Evolutionary conservation across 2,329 filamentous ascomycete genomes (phyloP), one percentile per base, ranked within the genome.

Genomic region (Niveomyces coronatus): DNA sequence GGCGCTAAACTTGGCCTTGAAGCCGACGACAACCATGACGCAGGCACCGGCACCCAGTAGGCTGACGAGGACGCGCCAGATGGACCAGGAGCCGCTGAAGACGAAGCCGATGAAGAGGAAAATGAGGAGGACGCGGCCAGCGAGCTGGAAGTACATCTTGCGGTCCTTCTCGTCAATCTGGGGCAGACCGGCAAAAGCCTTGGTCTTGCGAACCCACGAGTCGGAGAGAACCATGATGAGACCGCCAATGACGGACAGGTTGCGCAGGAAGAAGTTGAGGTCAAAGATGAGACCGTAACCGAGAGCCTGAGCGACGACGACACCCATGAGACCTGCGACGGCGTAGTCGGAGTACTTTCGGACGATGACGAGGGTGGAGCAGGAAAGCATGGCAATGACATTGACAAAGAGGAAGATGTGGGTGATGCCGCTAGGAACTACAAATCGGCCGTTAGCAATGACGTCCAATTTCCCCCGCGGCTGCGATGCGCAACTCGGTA

Each of bases 111-210:
- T 62, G 62, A 98, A 98, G 50, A 98, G 74, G 76, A 98, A 95
- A 66, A 98, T 96, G 52, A 98, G 72, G 48, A 98, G 73, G 24
- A 98, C 85, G 51, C 91, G 82, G 24, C 91, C 91, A 49, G 91
- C 91, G 45, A 98, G 81, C 76, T 96, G 91, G 67, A 98, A 93
- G 73, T 98, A 98, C 89, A 96, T 96, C 76, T 96, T 98, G 66
- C 88, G 85, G 63, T 98, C 91, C 78, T 96, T 96, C 72, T 98
- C 91, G 58, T 96, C 91, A 37, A 98, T 76, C 62, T 85, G 78
- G 34, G 91, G 91, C 37, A 98, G 74, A 33, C 91, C 91, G 33
- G 91, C 91, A 45, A 94, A 94, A 3, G 88, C 89, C 68, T 95
- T 94, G 61, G 80, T 85, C 78, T 96, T 96, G 65, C 88, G 83